Percentiles rank a stretch among this genome's conserved stretches.
These are phyloP conservation scores for Neofusicoccum parvum DNA, from an alignment of 2,329 filamentous ascomycete species.

Conservation along the genomic window DNA sequence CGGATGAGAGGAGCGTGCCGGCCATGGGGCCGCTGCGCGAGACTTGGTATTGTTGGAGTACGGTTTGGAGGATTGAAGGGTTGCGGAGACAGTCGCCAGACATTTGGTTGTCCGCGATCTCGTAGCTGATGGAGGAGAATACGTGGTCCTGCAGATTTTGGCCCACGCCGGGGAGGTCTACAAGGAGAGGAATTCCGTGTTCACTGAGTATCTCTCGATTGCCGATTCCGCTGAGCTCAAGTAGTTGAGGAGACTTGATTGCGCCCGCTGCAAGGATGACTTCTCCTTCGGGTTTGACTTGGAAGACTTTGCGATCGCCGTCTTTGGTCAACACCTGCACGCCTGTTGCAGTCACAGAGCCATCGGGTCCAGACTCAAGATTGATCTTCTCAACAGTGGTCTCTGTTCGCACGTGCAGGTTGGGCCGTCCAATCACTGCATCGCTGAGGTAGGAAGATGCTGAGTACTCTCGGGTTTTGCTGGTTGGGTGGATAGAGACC, in stretches of 20 bases:
- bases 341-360: neutral
- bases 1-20: constrained; percentile 27
- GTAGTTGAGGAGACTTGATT: constrained; percentile 27
- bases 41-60: constrained; percentile 29
- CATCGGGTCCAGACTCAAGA: constrained; percentile 12
- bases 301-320: constrained; percentile 17
- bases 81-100: constrained; percentile 30
- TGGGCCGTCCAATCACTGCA: constrained; percentile 12
- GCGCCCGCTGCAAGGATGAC: constrained; percentile 32
- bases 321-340: constrained; percentile 11
- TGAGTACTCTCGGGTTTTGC: constrained; percentile 19
- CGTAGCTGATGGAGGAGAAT: constrained; percentile 17
- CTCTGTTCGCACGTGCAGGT: constrained; percentile 17
- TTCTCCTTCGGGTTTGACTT: constrained; percentile 28
- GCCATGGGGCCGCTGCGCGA: constrained; percentile 27
- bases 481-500: constrained; percentile 16
- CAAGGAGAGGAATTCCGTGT: constrained; percentile 22
- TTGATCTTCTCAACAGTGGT: constrained; percentile 22
- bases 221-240: constrained; percentile 25
- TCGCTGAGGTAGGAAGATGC: constrained; percentile 24
- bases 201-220: constrained; percentile 23
- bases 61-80: constrained; percentile 25
- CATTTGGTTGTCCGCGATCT: constrained; percentile 24
- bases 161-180: constrained; percentile 33
- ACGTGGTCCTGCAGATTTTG: constrained; percentile 39